Evolutionary conservation across 1,139 yeast genomes (phyloP).

Genomic region (Candida labiduridarum): DNA sequence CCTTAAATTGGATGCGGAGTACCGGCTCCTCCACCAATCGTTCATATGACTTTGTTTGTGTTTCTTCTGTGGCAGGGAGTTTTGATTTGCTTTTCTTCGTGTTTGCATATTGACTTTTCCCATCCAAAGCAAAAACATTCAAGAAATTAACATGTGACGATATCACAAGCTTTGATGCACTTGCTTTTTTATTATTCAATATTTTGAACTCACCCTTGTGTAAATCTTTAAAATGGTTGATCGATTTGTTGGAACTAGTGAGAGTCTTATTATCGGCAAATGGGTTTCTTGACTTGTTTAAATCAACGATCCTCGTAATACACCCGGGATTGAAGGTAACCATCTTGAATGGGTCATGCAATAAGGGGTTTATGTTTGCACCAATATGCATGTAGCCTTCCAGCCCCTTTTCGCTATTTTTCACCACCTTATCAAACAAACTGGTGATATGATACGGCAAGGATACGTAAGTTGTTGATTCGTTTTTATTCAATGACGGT

Average conservation of each 20-base stretch:
- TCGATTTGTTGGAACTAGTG: constrained; percentile 29
- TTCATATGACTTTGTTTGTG: constrained; percentile 14
- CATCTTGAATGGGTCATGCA: constrained; percentile 53
- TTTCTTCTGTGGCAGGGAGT: constrained; percentile 25
- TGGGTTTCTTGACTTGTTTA: constrained; percentile 14
- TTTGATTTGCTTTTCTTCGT: constrained; percentile 24
- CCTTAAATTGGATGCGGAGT: constrained; percentile 34
- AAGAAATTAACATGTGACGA: constrained; percentile 40
- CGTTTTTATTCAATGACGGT: constrained; percentile 36
- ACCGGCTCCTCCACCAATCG: constrained; percentile 36
- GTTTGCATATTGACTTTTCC: constrained; percentile 23
- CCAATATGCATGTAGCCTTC: constrained; percentile 58
- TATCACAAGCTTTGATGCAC: constrained; percentile 26
- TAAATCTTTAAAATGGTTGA: constrained; percentile 21
- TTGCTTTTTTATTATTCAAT: constrained; percentile 3
- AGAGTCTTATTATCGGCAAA: constrained; percentile 18
- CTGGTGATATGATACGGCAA: constrained; percentile 43
- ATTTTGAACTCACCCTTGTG: constrained; percentile 3
- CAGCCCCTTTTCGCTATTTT: constrained; percentile 30
- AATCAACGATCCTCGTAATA: constrained; percentile 30
- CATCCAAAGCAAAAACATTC: constrained; percentile 37
- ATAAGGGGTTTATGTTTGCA: constrained; percentile 54
- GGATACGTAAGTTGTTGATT: constrained; percentile 47
- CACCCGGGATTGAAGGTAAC: constrained; percentile 62
- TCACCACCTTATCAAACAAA: constrained; percentile 31